A percentile compares a stretch with the other conserved stretches of the same genome.
These are phyloP conservation scores for Hevea brasiliensis DNA, from an alignment of 345 rosid species.

Conservation along the genomic window DNA sequence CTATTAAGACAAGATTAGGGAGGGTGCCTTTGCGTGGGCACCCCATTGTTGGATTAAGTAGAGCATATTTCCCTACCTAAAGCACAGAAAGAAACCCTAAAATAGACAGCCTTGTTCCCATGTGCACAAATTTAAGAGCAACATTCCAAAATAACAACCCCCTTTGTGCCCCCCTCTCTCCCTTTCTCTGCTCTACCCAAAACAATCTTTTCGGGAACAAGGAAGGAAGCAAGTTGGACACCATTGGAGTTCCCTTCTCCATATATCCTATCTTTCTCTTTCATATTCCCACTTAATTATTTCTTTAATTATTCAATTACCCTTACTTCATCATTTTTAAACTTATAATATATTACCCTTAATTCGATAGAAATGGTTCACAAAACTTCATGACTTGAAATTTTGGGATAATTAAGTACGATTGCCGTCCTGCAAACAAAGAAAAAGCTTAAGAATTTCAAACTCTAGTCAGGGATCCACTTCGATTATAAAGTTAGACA, in stretches of 20 bases:
- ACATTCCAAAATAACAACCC: constrained; percentile 56
- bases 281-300: not conserved
- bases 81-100: constrained; percentile 47
- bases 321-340: no score
- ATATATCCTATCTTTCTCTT: not conserved
- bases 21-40: constrained; percentile 45
- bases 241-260: not conserved
- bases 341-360: no score
- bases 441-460: no score
- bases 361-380: no score
- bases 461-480: no score
- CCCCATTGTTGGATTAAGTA: constrained; percentile 53
- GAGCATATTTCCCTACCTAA: constrained; percentile 63
- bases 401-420: no score
- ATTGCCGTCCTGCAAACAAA: no score
- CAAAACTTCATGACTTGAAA: no score
- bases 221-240: not conserved
- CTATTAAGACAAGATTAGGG: constrained; percentile 68
- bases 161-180: constrained; percentile 25
- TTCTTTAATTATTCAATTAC: no score
- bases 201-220: constrained; percentile 45
- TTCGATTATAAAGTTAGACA: no score
- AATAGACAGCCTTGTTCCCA: constrained; percentile 79
- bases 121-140: constrained; percentile 74
- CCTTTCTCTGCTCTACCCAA: constrained; percentile 13